Evolutionary conservation across 768 basidiomycete genomes (phyloP), one percentile per base, ranked within the genome.

Genomic region (Hygrophoropsis aurantiaca): DNA sequence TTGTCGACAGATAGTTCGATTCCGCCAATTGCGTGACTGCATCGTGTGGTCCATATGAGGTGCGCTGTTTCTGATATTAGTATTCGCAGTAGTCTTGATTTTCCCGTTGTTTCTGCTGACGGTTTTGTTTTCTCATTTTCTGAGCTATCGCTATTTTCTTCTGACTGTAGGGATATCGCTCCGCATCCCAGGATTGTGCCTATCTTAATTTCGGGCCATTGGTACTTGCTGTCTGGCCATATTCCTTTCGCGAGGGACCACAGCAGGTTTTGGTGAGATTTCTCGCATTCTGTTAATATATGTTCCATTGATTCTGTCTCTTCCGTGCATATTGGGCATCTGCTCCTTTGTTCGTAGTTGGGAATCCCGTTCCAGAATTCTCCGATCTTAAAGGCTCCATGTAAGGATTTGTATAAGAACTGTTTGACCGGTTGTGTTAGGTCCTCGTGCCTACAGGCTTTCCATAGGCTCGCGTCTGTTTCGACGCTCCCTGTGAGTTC

Each of bases 241-340:
- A 62, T n/a, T n/a, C 51, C 30, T 36, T 48, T 34, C 0, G 52
- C 54, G 1, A 54, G 32, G 11, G 43, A 16, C 67, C 67, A 69
- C 36, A 20, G 18, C 19, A 20, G 43, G 40, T 33, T 64, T 62
- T 0, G 58, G 61, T 2, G 48, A 37, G 30, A 25, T 39, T n/a
- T n/a, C 20, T 3, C 25, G 23, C 68, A 70, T 16, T 65, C 44
- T 0, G 44, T 51, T 1, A 69, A 51, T 5, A 68, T 67, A 40
- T 71, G 67, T 8, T 60, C 55, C 48, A 70, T 53, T 5, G 58
- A 30, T 39, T 69, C n/a, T n/a, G n/a, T 68, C 10, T 11, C 44
- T 1, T 19, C 46, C 0, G 27, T 21, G 23, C 63, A 63, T 1
- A 41, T 30, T 0, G 13, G 21, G 50, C 66, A 68, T 3, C 0